Percentiles rank a stretch among this genome's conserved stretches.
phyloP scores from a whole-genome alignment of 345 rosid species.

The Diplotaxis tenuifolia region DNA sequence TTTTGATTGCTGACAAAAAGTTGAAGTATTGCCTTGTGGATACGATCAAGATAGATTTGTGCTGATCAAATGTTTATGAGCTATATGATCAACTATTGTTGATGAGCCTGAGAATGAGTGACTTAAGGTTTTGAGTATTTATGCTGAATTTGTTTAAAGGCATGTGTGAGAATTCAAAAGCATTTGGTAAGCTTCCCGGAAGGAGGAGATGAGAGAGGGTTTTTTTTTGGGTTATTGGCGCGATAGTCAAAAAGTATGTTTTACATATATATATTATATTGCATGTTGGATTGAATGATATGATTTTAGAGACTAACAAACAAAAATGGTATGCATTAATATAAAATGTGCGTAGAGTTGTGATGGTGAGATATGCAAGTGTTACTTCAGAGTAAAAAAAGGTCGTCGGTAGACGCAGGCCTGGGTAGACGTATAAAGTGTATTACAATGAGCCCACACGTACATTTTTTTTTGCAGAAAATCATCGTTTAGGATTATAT shows the following conservation, averaged over 20 bases:
- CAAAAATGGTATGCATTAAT: not conserved
- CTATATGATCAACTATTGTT: slow-evolving; percentile 2
- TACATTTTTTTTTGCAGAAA: not conserved
- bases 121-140: slow-evolving; percentile 22
- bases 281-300: slow-evolving; percentile 6
- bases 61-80: not conserved
- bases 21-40: not conserved
- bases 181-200: slow-evolving; percentile 31
- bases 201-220: not conserved
- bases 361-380: slow-evolving; percentile 16
- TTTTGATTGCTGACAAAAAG: not conserved
- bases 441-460: slow-evolving; percentile 31
- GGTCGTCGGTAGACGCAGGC: too few relatives aligned
- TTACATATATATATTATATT: slow-evolving; percentile 4
- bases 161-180: slow-evolving; percentile 35
- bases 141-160: slow-evolving; percentile 23
- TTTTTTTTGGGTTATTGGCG: slow-evolving; percentile 6
- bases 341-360: not conserved
- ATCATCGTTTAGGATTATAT: slow-evolving; percentile 20
- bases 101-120: slow-evolving; percentile 25
- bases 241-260: slow-evolving; percentile 27
- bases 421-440: slow-evolving; percentile 13
- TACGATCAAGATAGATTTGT: not conserved
- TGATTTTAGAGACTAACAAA: not conserved
- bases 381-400: not conserved